Evolutionary conservation across 2,329 filamentous ascomycete genomes (phyloP), one percentile per base, ranked within the genome.

Genomic region (Dactylellina parvicollis): DNA sequence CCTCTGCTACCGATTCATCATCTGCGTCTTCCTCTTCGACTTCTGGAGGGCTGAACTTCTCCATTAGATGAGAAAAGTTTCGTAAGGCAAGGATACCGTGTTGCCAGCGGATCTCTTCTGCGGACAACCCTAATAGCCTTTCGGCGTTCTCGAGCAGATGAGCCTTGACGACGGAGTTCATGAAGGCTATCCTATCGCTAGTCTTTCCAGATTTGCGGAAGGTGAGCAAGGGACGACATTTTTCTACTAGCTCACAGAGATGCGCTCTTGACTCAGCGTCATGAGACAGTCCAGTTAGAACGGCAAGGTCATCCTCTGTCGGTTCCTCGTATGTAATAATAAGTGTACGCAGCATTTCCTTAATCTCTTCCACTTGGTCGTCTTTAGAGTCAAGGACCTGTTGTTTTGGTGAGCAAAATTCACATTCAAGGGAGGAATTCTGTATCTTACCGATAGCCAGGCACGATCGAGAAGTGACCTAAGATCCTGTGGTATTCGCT

Each of bases 311-410:
- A 1, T 74, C 76, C 20, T 81, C 79, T 0, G 79, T 82, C 3
- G 82, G 82, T 18, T 83, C 81, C 55, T 82, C 81, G 16, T 81
- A 82, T 0, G 81, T 82, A 4, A 83, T 78, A 1, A 82, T 80
- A 1, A 83, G 76, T 0, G 81, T 79, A n/a, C 82, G 79, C 2
- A 83, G 70, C 77, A 83, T 80, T 70, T 83, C 82, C 69, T 81
- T 82, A 34, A 83, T 81, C 44, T 81, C 80, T n/a, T 81, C 81
- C 0, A 77, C 75, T 3, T 80, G 76, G 0, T 75, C 69, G 10
- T 78, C 77, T 22, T 80, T 81, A 0, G 78, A 75, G 12, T 75
- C 75, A 50, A 83, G 82, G 0, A 82, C 78, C 28, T 80, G 44
- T 52, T 42, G 34, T 16, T 38, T 42, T 10, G 18, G 34, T 42